Evolutionary conservation across 192 early-diverging fungal genomes (phyloP), one percentile per base, ranked within the genome.

Genomic region (Chytriomyces confervae): DNA sequence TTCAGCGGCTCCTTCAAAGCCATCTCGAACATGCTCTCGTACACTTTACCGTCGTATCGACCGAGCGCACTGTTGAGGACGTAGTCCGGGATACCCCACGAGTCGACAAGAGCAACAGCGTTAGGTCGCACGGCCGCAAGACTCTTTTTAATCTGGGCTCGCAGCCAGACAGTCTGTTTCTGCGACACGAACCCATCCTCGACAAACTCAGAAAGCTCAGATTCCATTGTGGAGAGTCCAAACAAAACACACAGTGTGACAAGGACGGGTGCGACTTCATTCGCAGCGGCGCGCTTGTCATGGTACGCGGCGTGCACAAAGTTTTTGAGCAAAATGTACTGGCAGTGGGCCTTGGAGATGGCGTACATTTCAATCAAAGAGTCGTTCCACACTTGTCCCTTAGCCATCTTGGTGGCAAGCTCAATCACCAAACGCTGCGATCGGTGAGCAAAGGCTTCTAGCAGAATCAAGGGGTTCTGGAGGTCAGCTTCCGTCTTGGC

Each of bases 141-240:
- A 7, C 89, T 61, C 11, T 78, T 81, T 29, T 88, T 85, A 64
- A 92, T 83, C 0, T 80, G 71, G 7, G 74, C 51, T 79, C 81
- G 9, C 79, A 78, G 27, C 78, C 81, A 46, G 75, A 66, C 62
- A 87, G 87, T 3, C 67, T 87, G 86, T 7, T 85, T 76, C 18
- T 90, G 88, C 6, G 85, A 86, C 79, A 95, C 94, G 87, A 91
- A 97, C 4, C 88, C 91, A 47, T 93, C 91, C 81, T 95, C 93
- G 77, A 97, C 84, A 86, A 97, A 97, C 72, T 93, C 91, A 46
- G 93, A 93, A 43, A 91, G 85, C 79, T 95, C 90, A 79, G 94
- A 90, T 53, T 90, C 86, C 61, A 95, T 93, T 53, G 91, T 90
- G 87, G 94, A 91, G 3, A 94, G 82, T 62, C 93, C 95, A 80